phyloP scores from a whole-genome alignment of 352 stramenopile genomes.

The Phytophthora idaei region DNA sequence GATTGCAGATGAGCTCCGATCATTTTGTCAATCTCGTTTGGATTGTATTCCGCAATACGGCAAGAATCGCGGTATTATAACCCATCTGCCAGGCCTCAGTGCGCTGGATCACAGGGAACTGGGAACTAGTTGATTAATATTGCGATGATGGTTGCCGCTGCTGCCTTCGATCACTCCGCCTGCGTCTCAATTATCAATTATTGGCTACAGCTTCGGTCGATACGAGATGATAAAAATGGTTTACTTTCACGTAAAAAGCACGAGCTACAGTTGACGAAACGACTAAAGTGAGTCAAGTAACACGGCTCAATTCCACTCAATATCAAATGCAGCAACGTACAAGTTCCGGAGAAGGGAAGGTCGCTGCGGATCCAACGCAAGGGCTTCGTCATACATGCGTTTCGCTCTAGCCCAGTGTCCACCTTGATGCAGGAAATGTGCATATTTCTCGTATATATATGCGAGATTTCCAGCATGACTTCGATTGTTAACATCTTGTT shows the following conservation, averaged over 20 bases:
- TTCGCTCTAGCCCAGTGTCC: conserved; percentile 22
- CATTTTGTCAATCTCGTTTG: too few species aligned
- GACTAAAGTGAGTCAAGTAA: background rate
- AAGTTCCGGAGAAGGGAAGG: conserved; percentile 28
- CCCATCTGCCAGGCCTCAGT: too few species aligned
- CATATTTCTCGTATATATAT: conserved; percentile 23
- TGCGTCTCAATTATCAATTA: background rate
- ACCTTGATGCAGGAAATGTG: conserved; percentile 19
- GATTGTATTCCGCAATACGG: too few species aligned
- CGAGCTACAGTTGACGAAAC: conserved; percentile 8
- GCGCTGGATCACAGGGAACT: too few species aligned
- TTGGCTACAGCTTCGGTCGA: background rate
- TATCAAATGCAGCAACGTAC: conserved; percentile 14
- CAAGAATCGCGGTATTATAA: too few species aligned
- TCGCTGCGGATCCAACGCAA: conserved; percentile 15
- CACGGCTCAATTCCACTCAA: background rate
- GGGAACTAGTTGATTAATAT: too few species aligned
- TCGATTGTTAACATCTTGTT: background rate
- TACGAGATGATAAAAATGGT: conserved; percentile 7
- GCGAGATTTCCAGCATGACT: background rate
- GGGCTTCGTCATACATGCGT: conserved; percentile 21
- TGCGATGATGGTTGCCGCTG: too few species aligned
- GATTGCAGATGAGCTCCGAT: too few species aligned
- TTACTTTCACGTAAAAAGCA: conserved; percentile 30
- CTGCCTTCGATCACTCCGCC: too few species aligned